phyloP scores from a whole-genome alignment of 306 rosid species.

The Gillenia trifoliata region DNA sequence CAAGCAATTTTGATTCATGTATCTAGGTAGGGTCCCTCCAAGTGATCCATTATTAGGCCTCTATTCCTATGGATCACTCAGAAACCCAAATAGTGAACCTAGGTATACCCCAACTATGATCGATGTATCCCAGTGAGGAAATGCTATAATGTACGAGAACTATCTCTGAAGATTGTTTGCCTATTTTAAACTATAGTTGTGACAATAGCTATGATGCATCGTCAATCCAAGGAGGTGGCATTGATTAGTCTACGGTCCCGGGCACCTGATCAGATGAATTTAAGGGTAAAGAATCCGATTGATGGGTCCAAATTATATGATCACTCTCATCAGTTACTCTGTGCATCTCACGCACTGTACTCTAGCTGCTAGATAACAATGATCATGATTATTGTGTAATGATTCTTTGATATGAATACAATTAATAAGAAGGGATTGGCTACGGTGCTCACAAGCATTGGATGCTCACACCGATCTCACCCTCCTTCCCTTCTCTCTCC shows the following conservation, averaged over 20 bases:
- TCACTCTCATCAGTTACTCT: slow-evolving; percentile 23
- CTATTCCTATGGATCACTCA: slow-evolving; percentile 25
- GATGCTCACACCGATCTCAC: too few relatives aligned
- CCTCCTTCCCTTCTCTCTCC: too few relatives aligned
- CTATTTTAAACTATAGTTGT: slow-evolving; percentile 4
- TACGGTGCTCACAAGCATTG: too few relatives aligned
- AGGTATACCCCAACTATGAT: too few relatives aligned
- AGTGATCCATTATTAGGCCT: slow-evolving; percentile 9
- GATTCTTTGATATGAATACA: background rate
- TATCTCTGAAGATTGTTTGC: slow-evolving; percentile 29
- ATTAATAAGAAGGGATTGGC: too few relatives aligned
- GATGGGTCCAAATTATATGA: slow-evolving; percentile 20
- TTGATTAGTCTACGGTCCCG: slow-evolving; percentile 38
- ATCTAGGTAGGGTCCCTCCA: background rate
- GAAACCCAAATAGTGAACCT: slow-evolving; percentile 9
- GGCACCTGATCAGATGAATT: slow-evolving; percentile 38
- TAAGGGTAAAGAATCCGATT: slow-evolving; percentile 26
- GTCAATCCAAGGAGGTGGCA: slow-evolving; percentile 10
- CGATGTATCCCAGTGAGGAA: slow-evolving; percentile 16
- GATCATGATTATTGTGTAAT: background rate
- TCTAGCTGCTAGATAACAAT: background rate
- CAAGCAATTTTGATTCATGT: background rate
- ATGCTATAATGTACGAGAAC: slow-evolving; percentile 33
- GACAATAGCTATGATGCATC: slow-evolving; percentile 26
- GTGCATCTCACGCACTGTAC: background rate